Conservation (phyloP, 306 rosid genomes). For the Ceratonia siliqua region DNA sequence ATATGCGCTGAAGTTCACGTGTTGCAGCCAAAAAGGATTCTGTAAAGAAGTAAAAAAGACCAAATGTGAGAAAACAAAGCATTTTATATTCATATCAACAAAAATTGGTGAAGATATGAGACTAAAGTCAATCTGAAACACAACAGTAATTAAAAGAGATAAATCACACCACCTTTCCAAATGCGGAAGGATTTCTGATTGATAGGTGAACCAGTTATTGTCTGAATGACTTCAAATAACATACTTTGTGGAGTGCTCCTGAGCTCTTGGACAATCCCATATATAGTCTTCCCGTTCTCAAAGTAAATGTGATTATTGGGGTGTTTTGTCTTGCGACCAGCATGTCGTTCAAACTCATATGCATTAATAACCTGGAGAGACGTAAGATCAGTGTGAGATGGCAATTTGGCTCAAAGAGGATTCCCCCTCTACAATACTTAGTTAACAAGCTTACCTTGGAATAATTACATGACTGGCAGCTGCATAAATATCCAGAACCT, state of each 20-base stretch:
- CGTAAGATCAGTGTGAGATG: not conserved
- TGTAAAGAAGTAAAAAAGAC: conserved; percentile 24
- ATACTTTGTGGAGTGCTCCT: conserved; percentile 63
- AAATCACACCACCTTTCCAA: conserved; percentile 55
- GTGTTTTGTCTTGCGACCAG: conserved; percentile 66
- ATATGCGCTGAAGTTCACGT: conserved; percentile 65
- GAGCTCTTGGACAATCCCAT: conserved; percentile 66
- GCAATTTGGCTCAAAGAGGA: conserved; percentile 2
- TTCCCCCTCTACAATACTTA: not conserved
- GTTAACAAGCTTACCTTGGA: conserved; percentile 44
- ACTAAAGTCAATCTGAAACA: not conserved
- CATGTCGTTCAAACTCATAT: conserved; percentile 69
- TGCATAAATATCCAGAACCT: conserved; percentile 60
- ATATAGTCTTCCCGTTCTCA: conserved; percentile 67
- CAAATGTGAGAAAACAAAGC: conserved; percentile 1
- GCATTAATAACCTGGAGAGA: conserved; percentile 57
- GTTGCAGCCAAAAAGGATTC: conserved; percentile 69
- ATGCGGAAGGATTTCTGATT: conserved; percentile 58
- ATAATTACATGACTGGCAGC: conserved; percentile 56
- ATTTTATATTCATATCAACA: not conserved
- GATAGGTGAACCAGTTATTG: conserved; percentile 62
- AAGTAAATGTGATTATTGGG: conserved; percentile 68
- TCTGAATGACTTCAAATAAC: conserved; percentile 63
- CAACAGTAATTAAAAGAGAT: not conserved
- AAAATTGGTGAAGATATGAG: not conserved